Base-by-base conservation (phyloP, 2,329 filamentous ascomycete genomes). In the Sarocladiaceae sp. region DNA sequence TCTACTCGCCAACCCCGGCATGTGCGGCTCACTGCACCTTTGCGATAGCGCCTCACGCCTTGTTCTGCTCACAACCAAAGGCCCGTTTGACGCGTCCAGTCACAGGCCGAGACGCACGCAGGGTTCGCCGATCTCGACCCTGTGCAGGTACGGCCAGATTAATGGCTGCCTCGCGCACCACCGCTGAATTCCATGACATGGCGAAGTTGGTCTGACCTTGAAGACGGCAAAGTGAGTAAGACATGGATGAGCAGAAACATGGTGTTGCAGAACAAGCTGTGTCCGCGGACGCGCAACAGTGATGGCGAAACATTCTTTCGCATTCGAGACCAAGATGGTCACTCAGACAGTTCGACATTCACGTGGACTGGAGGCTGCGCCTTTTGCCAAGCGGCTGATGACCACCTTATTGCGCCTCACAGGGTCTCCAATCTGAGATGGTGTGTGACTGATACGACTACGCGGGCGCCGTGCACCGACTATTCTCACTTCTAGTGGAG, bases 361-460 rank as follows among this genome's bases (percentile, higher is more conserved):
- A 48, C 44, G 44, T 48, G 44, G 44, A 26, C 44, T 33, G 44
- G 44, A 33, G 44, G 44, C 44, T 28, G 44, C 28, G 44, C 44
- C 44, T n/a, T 22, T 28, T 28, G 44, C 44, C 44, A 48, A 48
- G 44, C 25, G 44, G 44, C 44, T 48, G 44, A 48, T 48, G 44
- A 48, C 44, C 44, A 48, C 44, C 28, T 48, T 20, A 29, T 48
- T 48, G 44, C 44, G 44, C 44, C 44, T 48, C 44, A 48, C 44
- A 29, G 33, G 44, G 44, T 48, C 44, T 4, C 23, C 23, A 26
- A 12, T 44, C 11, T 33, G 44, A 33, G 44, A 33, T 48, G 44
- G 44, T 48, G 44, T 48, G 44, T 48, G 44, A 48, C 44, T 33
- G 44, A 33, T 48, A 48, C 44, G 44, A 33, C 44, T 25, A 29